Evolutionary conservation across 2,329 filamentous ascomycete species (phyloP).

Genomic region (Simplicillium aogashimaense): DNA sequence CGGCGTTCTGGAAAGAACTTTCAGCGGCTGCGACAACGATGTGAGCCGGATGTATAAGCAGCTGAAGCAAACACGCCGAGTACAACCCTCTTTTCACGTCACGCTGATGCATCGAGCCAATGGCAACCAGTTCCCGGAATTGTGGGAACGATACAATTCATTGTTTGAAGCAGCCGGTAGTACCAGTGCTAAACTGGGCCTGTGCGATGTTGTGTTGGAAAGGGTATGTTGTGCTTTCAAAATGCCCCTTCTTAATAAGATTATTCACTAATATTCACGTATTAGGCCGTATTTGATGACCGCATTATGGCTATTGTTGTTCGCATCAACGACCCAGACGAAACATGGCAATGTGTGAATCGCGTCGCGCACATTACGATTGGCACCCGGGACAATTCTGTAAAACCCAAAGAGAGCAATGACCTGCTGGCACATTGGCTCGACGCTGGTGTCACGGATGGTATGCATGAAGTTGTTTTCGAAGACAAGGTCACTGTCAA

Average conservation of each 20-base stretch:
- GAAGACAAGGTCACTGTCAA: constrained; percentile 36
- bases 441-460: constrained; percentile 35
- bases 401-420: constrained; percentile 96
- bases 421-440: constrained; percentile 70
- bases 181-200: constrained; percentile 37
- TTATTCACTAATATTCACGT: constrained; percentile 10
- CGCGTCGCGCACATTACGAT: constrained; percentile 78
- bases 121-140: constrained; percentile 47
- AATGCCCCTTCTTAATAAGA: constrained; percentile 6
- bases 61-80: constrained; percentile 60
- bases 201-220: constrained; percentile 54
- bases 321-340: constrained; percentile 50
- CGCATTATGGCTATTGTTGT: constrained; percentile 89
- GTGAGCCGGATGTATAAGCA: constrained; percentile 56
- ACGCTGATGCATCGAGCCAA: constrained; percentile 78
- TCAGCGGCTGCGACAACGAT: constrained; percentile 42
- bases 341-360: constrained; percentile 63
- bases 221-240: constrained; percentile 36
- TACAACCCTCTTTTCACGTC: constrained; percentile 85
- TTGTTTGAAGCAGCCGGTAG: constrained; percentile 36
- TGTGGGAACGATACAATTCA: constrained; percentile 67
- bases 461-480: constrained; percentile 38
- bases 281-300: constrained; percentile 69
- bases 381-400: constrained; percentile 60
- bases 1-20: constrained; percentile 57